Evolutionary conservation across 805 yeast genomes (phyloP), one percentile per base, ranked within the genome.

Genomic region (Yamadazyma paraphyllophila): DNA sequence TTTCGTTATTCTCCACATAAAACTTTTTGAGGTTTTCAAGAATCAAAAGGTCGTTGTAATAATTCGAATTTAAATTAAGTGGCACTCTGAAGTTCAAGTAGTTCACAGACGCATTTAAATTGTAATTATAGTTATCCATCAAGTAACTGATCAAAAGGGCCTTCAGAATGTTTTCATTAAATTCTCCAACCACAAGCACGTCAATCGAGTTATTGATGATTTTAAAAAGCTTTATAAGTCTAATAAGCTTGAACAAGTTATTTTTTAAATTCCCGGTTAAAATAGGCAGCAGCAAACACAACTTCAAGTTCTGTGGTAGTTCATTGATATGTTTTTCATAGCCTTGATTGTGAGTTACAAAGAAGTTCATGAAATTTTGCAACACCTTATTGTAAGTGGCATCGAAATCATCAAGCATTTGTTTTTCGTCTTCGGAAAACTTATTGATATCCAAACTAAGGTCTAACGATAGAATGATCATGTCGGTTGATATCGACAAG

Each of bases 11-110:
- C 49, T 71, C 76, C 7, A 36, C 39, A 42, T 59, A 54, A 41
- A 71, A 71, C 51, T 69, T 67, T 54, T 63, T 68, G 51, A 71
- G 60, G 50, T 62, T 66, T 44, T 71, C 76, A 10, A 68, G 58
- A 36, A 71, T 61, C 24, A 71, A 45, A 43, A 71, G 57, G 46
- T 71, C 74, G 44, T 68, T 72, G 48, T 71, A 71, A 51, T 55
- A 68, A 45, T 66, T 66, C 38, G 51, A 42, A 49, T 66, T 67
- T 31, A 68, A 53, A 8, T 54, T 56, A 26, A 48, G 15, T 8
- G 43, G 32, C 10, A 48, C 37, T 14, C 47, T 43, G 8, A 58
- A 43, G 20, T 51, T 51, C 30, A 71, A 44, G 32, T 58, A 48
- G 41, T 56, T 53, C 45, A 61, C 58, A 40, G 71, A 56, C 8